Conservation (phyloP, 805 yeast genomes). For the Yarrowia phangngaensis region DNA sequence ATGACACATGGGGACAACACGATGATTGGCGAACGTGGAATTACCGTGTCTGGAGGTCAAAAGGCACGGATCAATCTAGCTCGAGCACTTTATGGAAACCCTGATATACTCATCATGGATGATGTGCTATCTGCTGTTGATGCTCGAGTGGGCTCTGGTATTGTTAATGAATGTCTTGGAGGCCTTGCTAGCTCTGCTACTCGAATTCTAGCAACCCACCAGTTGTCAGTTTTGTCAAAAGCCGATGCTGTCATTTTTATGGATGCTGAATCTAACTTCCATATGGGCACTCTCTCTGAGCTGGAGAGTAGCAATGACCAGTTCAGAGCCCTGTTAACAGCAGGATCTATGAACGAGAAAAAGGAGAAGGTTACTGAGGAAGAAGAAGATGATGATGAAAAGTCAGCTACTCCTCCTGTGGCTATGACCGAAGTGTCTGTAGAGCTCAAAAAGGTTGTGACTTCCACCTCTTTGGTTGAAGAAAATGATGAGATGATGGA, state of each 20-base stretch:
- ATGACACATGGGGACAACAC: conserved; percentile 73
- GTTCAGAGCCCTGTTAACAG: conserved; percentile 46
- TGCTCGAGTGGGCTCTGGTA: conserved; percentile 76
- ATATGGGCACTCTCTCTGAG: conserved; percentile 58
- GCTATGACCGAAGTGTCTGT: conserved; percentile 2
- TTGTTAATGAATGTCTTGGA: conserved; percentile 63
- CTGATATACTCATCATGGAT: conserved; percentile 66
- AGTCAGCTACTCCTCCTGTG: not conserved
- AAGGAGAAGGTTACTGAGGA: conserved; percentile 29
- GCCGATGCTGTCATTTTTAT: conserved; percentile 71
- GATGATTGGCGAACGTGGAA: conserved; percentile 87
- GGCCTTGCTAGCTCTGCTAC: conserved; percentile 59
- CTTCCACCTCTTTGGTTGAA: conserved; percentile 22
- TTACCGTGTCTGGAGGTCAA: conserved; percentile 86
- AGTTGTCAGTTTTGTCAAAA: conserved; percentile 60
- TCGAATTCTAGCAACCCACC: conserved; percentile 79
- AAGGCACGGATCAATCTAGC: conserved; percentile 83
- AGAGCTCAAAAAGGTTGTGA: conserved; percentile 30
- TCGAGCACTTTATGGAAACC: conserved; percentile 67
- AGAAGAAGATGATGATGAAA: not conserved
- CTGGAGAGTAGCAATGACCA: conserved; percentile 46
- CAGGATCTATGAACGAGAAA: conserved; percentile 36
- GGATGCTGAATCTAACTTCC: conserved; percentile 55
- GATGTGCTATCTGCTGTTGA: conserved; percentile 88
- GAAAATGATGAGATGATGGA: conserved; percentile 29